Conservation (phyloP, 495 filamentous ascomycete genomes). For the Aspergillus olivimuriae region DNA sequence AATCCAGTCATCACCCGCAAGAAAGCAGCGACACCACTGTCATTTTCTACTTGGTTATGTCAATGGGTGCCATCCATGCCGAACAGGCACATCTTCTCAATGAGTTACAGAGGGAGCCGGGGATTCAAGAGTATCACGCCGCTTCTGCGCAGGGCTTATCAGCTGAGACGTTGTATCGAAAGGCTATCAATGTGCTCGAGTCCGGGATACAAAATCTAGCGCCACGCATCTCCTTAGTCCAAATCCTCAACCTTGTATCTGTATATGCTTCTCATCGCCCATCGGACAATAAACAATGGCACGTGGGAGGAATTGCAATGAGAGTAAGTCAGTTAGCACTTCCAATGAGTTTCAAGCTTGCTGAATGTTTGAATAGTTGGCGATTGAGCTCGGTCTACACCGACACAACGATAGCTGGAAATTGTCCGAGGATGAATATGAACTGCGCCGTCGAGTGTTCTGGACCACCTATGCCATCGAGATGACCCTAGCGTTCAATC, state of each 20-base stretch:
- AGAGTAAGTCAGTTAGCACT: constrained; percentile 3
- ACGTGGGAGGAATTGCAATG: constrained; percentile 2
- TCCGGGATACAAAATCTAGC: background rate
- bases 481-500: constrained; percentile 1
- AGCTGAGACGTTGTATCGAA: constrained; percentile 1
- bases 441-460: background rate
- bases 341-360: too few species aligned
- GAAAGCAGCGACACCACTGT: background rate
- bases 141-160: constrained; percentile 1
- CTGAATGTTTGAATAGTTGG: background rate
- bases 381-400: background rate
- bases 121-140: background rate
- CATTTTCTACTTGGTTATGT: constrained; percentile 1
- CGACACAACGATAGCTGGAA: constrained; percentile 1
- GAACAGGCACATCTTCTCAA: background rate
- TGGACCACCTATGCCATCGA: constrained; percentile 2
- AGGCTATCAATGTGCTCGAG: constrained; percentile 1
- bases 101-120: background rate
- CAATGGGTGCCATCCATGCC: background rate
- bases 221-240: background rate
- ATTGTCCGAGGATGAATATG: background rate
- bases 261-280: constrained; percentile 1
- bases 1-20: background rate
- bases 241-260: constrained; percentile 1
- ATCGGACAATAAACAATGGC: constrained; percentile 2